Evolutionary conservation across 495 filamentous ascomycete species (phyloP), one percentile per base, ranked within the genome.

Genomic region (Xylaria sp.): DNA sequence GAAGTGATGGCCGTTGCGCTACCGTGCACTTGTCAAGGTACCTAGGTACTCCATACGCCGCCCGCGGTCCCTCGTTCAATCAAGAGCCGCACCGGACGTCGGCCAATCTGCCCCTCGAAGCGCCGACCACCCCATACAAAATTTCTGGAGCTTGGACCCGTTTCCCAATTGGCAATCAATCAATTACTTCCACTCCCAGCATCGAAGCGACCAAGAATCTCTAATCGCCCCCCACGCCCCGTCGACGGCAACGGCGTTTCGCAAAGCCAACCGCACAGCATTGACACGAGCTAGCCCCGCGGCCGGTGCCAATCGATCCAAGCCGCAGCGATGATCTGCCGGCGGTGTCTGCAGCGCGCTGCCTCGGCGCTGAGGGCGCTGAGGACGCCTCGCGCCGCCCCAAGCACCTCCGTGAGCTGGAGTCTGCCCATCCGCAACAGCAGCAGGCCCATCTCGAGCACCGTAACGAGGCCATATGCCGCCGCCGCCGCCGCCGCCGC

Each of bases 261-360:
- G 19, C 19, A 37, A 35, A 58, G 5, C n/a, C 29, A 35, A 17
- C 15, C 35, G n/a, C 19, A 17, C 19, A 14, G 31, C 19, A 5
- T 59, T 59, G 19, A n/a, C 33, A 37, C 61, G 17, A 46, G 41
- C 24, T 0, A 64, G 41, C 21, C 61, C 37, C 24, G 21, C 21
- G 33, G 41, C 40, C 8, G 21, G 37, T 14, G 17, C 43, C 50
- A 21, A n/a, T 21, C 66, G 24, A 33, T 48, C 7, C 0, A 37
- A 33, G 48, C 26, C 67, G 14, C 57, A 24, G 37, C 75, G 70
- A 86, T 86, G 84, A 85, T 85, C 73, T 86, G 84, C 75, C 75
- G 77, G 66, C 79, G 82, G 35, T 85, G 82, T 75, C 81, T 85
- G 53, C 79, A 80, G 61, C 80, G 76, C 66, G 81, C n/a, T n/a